These are phyloP conservation scores for Alternaria sp. DNA, from an alignment of 2,329 filamentous ascomycete species.

Conservation along the genomic window DNA sequence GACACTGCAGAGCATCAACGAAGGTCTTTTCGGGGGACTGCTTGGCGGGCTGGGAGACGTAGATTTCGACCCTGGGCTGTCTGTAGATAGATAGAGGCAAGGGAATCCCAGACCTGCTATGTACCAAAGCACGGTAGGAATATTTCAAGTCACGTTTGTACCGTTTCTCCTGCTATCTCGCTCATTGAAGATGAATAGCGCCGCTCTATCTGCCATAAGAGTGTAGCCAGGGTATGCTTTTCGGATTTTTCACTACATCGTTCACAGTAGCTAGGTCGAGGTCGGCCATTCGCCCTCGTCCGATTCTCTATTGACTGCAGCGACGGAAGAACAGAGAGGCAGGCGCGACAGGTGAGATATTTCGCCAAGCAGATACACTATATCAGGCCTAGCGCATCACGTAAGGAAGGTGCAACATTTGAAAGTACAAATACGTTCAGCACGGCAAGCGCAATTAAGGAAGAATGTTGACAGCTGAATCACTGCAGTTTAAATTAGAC, in stretches of 20 bases:
- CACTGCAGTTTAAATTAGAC: not conserved
- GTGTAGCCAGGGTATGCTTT: not conserved
- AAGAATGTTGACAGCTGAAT: not conserved
- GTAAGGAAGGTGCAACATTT: not conserved
- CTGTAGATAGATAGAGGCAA: not conserved
- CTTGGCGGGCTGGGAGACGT: not conserved
- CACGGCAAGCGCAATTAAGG: not conserved
- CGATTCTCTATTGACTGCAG: not conserved
- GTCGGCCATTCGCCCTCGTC: not conserved
- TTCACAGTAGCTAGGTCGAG: not conserved
- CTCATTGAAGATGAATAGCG: not conserved
- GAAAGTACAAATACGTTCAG: not conserved
- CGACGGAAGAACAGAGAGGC: not conserved
- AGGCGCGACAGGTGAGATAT: not conserved
- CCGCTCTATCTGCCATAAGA: not conserved
- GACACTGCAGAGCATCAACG: constrained; percentile 21
- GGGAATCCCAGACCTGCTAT: not conserved
- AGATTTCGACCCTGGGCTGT: not conserved
- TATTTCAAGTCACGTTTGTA: not conserved
- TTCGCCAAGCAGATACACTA: not conserved
- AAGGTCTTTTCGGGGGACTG: constrained; percentile 11
- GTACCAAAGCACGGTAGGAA: not conserved
- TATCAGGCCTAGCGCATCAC: not conserved
- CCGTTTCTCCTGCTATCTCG: not conserved
- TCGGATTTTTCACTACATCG: not conserved